phyloP scores from a whole-genome alignment of 495 filamentous ascomycete genomes.

The Clavariopsis aquatica region DNA sequence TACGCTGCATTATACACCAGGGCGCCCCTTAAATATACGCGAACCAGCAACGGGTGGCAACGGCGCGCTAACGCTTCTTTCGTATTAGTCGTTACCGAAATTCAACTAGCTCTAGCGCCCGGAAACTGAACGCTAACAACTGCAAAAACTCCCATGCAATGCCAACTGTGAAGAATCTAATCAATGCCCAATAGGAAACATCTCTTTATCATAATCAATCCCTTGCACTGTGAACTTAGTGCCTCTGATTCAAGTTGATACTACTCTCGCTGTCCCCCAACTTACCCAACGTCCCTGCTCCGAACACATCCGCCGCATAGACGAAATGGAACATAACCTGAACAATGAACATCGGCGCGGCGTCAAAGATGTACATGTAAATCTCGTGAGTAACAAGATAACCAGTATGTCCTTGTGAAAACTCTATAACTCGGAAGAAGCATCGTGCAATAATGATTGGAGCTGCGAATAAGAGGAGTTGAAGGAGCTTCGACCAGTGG shows the following conservation, averaged over 20 bases:
- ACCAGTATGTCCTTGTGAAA: conserved; percentile 22
- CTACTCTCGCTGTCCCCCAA: conserved; percentile 9
- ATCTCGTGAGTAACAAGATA: conserved; percentile 36
- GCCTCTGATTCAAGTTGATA: conserved; percentile 9
- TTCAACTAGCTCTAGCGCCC: too few relatives aligned
- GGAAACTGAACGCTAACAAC: not conserved
- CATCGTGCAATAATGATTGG: conserved; percentile 15
- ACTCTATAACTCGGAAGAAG: conserved; percentile 23
- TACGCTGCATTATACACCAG: not conserved
- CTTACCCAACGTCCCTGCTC: not conserved
- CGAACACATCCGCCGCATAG: conserved; percentile 6
- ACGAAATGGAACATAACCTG: conserved; percentile 31
- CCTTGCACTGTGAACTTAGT: too few relatives aligned
- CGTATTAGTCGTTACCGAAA: not conserved
- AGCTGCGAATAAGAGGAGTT: conserved; percentile 47
- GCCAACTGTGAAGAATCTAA: too few relatives aligned
- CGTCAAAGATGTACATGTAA: conserved; percentile 40
- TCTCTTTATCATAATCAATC: too few relatives aligned
- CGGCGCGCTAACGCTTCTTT: not conserved
- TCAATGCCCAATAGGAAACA: too few relatives aligned
- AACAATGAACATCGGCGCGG: conserved; percentile 37
- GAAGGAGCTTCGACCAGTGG: conserved; percentile 44
- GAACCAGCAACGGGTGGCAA: not conserved
- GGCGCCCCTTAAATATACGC: not conserved
- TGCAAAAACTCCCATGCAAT: too few relatives aligned